These are phyloP conservation scores for Zoysia matrella DNA, from an alignment of 202 grass and related monocot genomes.

Conservation along the genomic window DNA sequence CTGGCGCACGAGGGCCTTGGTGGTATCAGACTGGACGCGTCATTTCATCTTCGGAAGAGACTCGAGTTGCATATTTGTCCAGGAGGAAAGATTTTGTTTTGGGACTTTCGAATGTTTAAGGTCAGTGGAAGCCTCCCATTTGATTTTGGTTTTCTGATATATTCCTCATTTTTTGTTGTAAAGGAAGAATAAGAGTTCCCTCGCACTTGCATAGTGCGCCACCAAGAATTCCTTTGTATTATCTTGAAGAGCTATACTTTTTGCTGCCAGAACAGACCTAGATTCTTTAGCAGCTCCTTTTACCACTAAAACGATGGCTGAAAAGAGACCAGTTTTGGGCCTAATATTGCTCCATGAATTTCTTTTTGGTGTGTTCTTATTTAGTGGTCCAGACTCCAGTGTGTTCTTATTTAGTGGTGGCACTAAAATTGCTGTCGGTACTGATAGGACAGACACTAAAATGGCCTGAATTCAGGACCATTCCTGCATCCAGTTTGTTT, in stretches of 20 bases:
- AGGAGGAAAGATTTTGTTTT: constrained; percentile 36
- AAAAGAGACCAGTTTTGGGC: constrained; percentile 19
- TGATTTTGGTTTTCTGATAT: constrained; percentile 21
- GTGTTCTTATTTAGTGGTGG: constrained; percentile 1
- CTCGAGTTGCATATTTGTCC: constrained; percentile 89
- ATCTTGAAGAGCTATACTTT: constrained; percentile 36
- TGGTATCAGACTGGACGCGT: constrained; percentile 81
- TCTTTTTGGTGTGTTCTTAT: not conserved
- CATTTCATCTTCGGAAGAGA: constrained; percentile 92
- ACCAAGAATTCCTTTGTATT: constrained; percentile 38
- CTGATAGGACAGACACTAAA: not conserved
- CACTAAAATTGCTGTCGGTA: not conserved
- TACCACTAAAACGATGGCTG: constrained; percentile 14
- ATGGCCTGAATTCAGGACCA: not conserved
- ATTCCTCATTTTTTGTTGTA: constrained; percentile 35
- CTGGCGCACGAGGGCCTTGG: constrained; percentile 91
- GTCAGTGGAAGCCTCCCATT: constrained; percentile 21
- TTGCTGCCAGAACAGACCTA: constrained; percentile 24
- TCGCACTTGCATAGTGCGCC: constrained; percentile 48
- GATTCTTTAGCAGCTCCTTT: constrained; percentile 40
- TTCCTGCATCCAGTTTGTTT: not conserved
- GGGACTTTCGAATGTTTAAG: constrained; percentile 35
- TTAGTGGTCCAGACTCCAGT: not conserved
- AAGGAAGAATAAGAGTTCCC: constrained; percentile 53
- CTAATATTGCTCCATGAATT: constrained; percentile 31